phyloP scores from a whole-genome alignment of 495 filamentous ascomycete species.

The Xylaria cubensis region DNA sequence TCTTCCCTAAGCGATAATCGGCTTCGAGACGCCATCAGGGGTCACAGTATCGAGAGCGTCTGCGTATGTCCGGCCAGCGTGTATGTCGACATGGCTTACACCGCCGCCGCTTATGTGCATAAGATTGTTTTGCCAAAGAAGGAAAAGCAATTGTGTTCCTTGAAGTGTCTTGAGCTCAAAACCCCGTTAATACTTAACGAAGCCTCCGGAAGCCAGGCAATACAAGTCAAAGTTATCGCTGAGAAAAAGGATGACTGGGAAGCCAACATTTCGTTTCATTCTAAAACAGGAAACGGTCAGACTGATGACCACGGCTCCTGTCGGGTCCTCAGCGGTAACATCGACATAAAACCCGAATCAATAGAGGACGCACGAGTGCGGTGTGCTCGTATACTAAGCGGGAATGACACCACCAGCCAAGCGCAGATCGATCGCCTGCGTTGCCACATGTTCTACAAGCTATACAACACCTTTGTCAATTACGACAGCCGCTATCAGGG shows the following conservation, averaged over 20 bases:
- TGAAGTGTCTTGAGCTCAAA: conserved; percentile 61
- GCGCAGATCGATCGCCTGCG: conserved; percentile 52
- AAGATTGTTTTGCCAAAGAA: conserved; percentile 55
- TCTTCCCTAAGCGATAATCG: conserved; percentile 61
- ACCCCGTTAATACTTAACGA: conserved; percentile 63
- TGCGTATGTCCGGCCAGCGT: conserved; percentile 53
- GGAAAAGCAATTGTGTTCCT: conserved; percentile 35
- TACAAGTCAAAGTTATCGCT: conserved; percentile 33
- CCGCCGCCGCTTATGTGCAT: conserved; percentile 63
- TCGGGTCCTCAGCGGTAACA: conserved; percentile 37
- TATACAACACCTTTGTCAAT: conserved; percentile 63
- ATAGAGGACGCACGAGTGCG: conserved; percentile 45
- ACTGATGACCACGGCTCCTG: conserved; percentile 46
- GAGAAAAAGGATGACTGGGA: conserved; percentile 28
- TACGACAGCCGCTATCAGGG: conserved; percentile 64
- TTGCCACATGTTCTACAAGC: conserved; percentile 64
- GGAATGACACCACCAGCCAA: conserved; percentile 36
- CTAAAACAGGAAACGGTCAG: conserved; percentile 24
- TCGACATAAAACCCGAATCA: conserved; percentile 29
- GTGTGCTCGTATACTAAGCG: conserved; percentile 42
- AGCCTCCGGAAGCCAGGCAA: conserved; percentile 39
- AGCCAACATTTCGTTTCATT: conserved; percentile 15
- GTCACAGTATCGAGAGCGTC: conserved; percentile 67
- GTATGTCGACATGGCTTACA: conserved; percentile 72
- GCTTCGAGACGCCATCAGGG: conserved; percentile 60